Evolutionary conservation across 129 eudicot genomes (phyloP).

Genomic region (Deinandra increscens): DNA sequence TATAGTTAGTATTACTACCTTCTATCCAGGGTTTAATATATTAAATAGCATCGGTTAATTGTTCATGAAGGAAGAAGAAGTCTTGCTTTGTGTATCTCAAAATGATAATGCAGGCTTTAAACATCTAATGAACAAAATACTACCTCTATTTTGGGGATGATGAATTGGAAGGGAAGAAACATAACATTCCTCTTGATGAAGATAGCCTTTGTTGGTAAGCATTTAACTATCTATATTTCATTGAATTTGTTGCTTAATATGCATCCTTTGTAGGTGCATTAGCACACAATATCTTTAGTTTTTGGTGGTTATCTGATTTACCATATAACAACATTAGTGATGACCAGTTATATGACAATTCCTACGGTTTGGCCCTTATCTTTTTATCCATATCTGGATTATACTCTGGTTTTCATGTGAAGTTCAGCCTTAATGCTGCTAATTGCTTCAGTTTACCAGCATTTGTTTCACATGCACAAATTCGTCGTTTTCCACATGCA

Average conservation of each 20-base stretch:
- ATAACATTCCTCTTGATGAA: background rate
- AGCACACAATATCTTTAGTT: background rate
- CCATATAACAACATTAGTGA: background rate
- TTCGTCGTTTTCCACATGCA: too few relatives aligned
- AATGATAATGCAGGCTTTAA: background rate
- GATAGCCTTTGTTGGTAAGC: background rate
- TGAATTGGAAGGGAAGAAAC: conserved; percentile 4
- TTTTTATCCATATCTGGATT: background rate
- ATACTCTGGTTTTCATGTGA: background rate
- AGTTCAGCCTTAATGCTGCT: background rate
- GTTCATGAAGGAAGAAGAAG: conserved; percentile 5
- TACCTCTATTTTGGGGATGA: conserved; percentile 15
- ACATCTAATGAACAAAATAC: background rate
- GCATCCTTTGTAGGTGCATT: conserved; percentile 10
- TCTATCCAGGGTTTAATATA: conserved; percentile 8
- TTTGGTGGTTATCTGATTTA: background rate
- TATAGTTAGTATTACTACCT: background rate
- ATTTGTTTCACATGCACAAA: too few relatives aligned
- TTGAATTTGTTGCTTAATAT: background rate
- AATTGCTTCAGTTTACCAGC: too few relatives aligned
- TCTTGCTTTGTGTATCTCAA: background rate
- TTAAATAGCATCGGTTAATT: background rate
- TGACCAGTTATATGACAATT: background rate
- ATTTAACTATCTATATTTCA: background rate
- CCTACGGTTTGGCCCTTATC: background rate